A percentile compares a stretch with the other conserved stretches of the same genome.
Conservation (phyloP, 495 filamentous ascomycete genomes). For the Echria macrotheca region DNA sequence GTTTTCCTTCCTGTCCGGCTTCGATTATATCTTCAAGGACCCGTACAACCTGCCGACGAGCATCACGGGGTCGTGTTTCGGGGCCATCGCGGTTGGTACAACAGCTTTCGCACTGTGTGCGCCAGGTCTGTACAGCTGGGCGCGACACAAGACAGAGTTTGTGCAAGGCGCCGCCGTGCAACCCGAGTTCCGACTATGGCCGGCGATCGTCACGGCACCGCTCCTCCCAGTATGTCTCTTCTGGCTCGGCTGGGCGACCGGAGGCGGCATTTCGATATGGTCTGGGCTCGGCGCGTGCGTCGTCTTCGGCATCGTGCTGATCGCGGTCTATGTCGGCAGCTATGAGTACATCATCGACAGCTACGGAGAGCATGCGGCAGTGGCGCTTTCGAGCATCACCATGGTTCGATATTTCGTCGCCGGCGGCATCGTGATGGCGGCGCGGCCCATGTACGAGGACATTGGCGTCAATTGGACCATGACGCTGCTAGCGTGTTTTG, state of each 20-base stretch:
- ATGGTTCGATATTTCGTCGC: conserved; percentile 47
- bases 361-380: conserved; percentile 45
- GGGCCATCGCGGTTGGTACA: conserved; percentile 54
- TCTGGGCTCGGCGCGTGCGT: conserved; percentile 23
- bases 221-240: conserved; percentile 55
- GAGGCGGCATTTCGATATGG: conserved; percentile 42
- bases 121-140: conserved; percentile 50
- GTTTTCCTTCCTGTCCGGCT: conserved; percentile 63
- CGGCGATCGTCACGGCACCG: conserved; percentile 51
- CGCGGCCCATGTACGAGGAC: conserved; percentile 30
- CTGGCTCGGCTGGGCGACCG: conserved; percentile 57
- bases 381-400: conserved; percentile 43
- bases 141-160: conserved; percentile 42
- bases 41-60: conserved; percentile 50
- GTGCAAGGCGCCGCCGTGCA: conserved; percentile 26
- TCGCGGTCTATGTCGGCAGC: conserved; percentile 41
- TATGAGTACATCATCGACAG: conserved; percentile 55
- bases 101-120: conserved; percentile 41
- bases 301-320: conserved; percentile 27
- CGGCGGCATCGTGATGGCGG: conserved; percentile 42
- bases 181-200: conserved; percentile 56
- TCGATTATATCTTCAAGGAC: conserved; percentile 57
- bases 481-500: conserved; percentile 28
- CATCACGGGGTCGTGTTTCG: conserved; percentile 52
- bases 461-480: conserved; percentile 35